Conservation (phyloP, 371 early-diverging fungal species). For the Mucor indicus region DNA sequence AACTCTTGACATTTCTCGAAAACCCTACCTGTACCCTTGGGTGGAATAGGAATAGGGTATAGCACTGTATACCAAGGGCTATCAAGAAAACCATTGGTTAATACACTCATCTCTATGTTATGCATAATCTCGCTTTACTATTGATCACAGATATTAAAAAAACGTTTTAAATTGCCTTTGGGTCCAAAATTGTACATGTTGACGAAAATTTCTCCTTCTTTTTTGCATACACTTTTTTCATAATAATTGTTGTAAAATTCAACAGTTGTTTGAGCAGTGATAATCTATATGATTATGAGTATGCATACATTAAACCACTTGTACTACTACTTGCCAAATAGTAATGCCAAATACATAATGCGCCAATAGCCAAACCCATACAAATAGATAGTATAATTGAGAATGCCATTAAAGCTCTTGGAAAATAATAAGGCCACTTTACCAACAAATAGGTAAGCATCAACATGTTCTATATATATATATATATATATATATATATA, state of each 20-base stretch:
- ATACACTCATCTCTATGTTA: not conserved
- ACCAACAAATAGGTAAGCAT: no score
- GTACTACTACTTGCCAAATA: conserved; percentile 41
- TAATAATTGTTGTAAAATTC: conserved; percentile 61
- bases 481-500: no score
- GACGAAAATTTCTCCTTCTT: conserved; percentile 53
- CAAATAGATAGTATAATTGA: conserved; percentile 55
- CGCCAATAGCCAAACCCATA: conserved; percentile 58
- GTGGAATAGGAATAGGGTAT: conserved; percentile 53
- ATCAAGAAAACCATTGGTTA: conserved; percentile 4
- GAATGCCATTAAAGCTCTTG: conserved; percentile 56
- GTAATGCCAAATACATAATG: conserved; percentile 61
- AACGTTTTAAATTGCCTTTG: conserved; percentile 41
- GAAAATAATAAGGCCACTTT: conserved; percentile 64
- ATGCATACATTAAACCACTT: no score
- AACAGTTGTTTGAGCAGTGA: conserved; percentile 60
- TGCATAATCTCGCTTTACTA: conserved; percentile 37
- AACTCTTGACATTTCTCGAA: conserved; percentile 50
- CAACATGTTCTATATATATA: no score
- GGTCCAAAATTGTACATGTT: conserved; percentile 62
- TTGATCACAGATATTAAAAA: conserved; percentile 54
- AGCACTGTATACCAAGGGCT: conserved; percentile 58
- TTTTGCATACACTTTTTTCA: conserved; percentile 47
- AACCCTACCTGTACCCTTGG: conserved; percentile 43
- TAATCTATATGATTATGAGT: no score